Conservation (phyloP, 202 grass and related monocot genomes). For the Dendrocalamus latiflorus region DNA sequence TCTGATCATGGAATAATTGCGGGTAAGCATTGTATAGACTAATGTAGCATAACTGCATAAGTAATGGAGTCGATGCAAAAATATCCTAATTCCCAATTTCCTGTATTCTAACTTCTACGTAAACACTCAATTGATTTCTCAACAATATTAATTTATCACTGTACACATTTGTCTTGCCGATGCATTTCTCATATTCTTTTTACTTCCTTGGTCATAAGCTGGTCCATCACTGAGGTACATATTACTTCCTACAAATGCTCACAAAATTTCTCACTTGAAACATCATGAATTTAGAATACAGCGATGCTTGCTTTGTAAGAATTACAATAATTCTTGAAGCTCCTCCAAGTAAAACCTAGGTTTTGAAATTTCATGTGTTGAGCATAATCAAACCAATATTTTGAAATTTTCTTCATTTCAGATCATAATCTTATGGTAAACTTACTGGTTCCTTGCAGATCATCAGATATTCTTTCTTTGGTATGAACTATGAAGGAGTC, state of each 20-base stretch:
- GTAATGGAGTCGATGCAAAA: not conserved
- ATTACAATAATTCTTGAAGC: not conserved
- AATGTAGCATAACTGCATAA: not conserved
- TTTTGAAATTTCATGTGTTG: not conserved
- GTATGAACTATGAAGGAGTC: conserved; percentile 48
- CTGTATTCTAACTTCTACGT: not conserved
- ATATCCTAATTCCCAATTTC: not conserved
- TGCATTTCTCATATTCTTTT: conserved; percentile 61
- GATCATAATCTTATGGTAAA: not conserved
- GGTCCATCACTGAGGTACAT: conserved; percentile 84
- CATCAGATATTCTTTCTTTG: conserved; percentile 92
- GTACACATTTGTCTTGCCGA: conserved; percentile 34
- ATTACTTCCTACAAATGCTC: not conserved
- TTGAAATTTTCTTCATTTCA: not conserved
- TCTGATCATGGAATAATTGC: not conserved
- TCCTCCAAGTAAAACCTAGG: not conserved
- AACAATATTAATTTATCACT: not conserved
- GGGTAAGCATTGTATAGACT: not conserved
- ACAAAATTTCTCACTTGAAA: too few species aligned
- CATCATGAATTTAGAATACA: too few species aligned
- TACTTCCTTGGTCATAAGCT: conserved; percentile 86
- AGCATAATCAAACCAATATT: not conserved
- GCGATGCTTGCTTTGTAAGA: too few species aligned
- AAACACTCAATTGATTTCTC: not conserved
- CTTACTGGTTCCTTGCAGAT: conserved; percentile 38